Conservation (phyloP, 176 grass and related monocot species). For the Carex parvula region DNA sequence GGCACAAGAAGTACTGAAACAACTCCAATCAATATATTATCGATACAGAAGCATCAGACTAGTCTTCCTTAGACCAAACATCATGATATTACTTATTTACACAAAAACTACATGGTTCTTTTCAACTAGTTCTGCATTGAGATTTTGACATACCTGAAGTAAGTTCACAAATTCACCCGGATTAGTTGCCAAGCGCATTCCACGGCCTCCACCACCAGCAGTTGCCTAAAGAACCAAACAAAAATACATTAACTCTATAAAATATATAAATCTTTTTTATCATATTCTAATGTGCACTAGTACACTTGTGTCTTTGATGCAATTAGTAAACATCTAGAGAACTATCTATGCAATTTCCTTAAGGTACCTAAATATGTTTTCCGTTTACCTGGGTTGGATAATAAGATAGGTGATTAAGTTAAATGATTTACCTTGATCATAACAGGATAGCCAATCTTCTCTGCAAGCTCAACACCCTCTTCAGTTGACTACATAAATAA, state of each 20-base stretch:
- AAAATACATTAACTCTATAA: background rate
- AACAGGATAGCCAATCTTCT: conserved; percentile 49
- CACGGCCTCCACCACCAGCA: conserved; percentile 53
- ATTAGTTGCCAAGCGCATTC: conserved; percentile 43
- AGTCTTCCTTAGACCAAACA: background rate
- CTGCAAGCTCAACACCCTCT: conserved; percentile 41
- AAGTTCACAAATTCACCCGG: conserved; percentile 44
- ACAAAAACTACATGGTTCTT: conserved; percentile 2
- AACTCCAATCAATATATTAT: background rate
- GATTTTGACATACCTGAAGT: conserved; percentile 30
- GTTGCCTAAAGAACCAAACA: conserved; percentile 32
- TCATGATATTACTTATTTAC: background rate
- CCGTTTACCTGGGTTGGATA: background rate
- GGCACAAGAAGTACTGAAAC: background rate
- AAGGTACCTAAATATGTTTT: background rate
- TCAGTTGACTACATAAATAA: conserved; percentile 45
- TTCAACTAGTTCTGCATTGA: background rate
- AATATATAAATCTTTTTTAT: background rate
- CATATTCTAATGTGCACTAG: background rate
- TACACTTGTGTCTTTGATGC: background rate
- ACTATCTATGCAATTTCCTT: background rate
- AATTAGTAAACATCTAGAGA: background rate
- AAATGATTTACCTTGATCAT: conserved; percentile 49
- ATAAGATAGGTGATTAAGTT: conserved; percentile 5
- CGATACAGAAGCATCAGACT: background rate